These are phyloP conservation scores for Russula sp. DNA, from an alignment of 768 basidiomycete species.

Conservation along the genomic window DNA sequence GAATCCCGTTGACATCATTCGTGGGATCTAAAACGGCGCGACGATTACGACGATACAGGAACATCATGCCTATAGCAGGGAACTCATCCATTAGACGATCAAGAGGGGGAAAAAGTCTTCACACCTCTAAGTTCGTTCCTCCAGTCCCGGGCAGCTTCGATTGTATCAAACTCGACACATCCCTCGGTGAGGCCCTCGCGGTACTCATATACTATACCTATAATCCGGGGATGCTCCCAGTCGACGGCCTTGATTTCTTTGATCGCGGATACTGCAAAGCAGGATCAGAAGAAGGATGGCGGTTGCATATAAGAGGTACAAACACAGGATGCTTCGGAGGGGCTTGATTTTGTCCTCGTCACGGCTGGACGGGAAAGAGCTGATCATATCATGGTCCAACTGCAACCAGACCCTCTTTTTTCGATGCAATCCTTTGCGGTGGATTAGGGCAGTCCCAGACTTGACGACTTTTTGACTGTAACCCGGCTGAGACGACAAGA, in stretches of 20 bases:
- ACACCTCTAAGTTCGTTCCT: slow-evolving; percentile 46
- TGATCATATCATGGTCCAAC: slow-evolving; percentile 57
- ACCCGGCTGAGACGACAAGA: slow-evolving; percentile 47
- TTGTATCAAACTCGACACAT: slow-evolving; percentile 54
- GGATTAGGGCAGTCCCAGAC: slow-evolving; percentile 49
- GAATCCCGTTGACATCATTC: slow-evolving; percentile 41
- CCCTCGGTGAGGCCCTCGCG: slow-evolving; percentile 33
- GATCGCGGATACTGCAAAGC: slow-evolving; percentile 47
- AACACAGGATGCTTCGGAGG: slow-evolving; percentile 50
- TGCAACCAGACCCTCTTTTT: slow-evolving; percentile 61
- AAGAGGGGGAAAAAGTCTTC: slow-evolving; percentile 14
- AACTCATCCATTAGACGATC: neutral
- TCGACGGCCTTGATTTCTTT: slow-evolving; percentile 46
- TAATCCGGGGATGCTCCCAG: slow-evolving; percentile 43
- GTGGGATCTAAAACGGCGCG: slow-evolving; percentile 36
- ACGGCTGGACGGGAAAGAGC: slow-evolving; percentile 52
- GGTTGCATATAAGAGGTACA: slow-evolving; percentile 31
- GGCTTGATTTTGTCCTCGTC: slow-evolving; percentile 57
- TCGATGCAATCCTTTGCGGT: slow-evolving; percentile 44
- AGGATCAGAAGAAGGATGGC: slow-evolving; percentile 1
- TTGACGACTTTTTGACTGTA: slow-evolving; percentile 43
- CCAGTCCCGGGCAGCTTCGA: slow-evolving; percentile 53
- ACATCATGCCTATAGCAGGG: slow-evolving; percentile 41
- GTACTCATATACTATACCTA: slow-evolving; percentile 42
- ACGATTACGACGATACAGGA: slow-evolving; percentile 46